A percentile compares a stretch with the other conserved stretches of the same genome.
Evolutionary conservation across 768 basidiomycete species (phyloP).

Genomic region (Xanthoconium purpureum): DNA sequence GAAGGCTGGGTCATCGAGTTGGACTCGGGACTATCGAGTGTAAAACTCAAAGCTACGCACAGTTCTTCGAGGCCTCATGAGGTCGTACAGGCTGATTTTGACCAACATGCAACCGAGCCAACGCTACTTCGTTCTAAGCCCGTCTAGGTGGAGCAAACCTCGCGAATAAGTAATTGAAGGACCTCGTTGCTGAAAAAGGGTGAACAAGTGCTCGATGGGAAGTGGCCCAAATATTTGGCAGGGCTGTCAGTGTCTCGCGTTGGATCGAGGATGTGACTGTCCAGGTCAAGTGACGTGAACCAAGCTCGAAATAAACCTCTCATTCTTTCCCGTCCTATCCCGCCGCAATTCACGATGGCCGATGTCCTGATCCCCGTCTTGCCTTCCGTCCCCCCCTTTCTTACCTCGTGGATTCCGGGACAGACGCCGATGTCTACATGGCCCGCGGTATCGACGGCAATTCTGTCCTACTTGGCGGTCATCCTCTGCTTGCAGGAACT

Average conservation of each 20-base stretch:
- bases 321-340: background rate
- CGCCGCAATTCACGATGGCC: conserved; percentile 1
- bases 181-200: too few species aligned
- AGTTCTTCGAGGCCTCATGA: too few species aligned
- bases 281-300: background rate
- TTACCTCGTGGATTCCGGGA: conserved; percentile 67
- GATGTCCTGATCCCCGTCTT: background rate
- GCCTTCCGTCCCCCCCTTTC: conserved; percentile 47
- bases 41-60: too few species aligned
- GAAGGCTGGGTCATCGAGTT: too few species aligned
- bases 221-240: background rate
- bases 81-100: too few species aligned
- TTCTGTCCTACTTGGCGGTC: conserved; percentile 75
- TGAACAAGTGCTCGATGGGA: background rate
- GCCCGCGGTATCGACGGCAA: conserved; percentile 61
- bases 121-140: too few species aligned
- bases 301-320: too few species aligned
- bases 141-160: too few species aligned
- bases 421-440: conserved; percentile 77
- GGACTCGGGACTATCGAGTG: too few species aligned
- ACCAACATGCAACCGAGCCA: too few species aligned
- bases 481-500: conserved; percentile 78
- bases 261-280: background rate
- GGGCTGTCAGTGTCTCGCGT: background rate
- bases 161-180: too few species aligned